Conservation (phyloP, 1,139 yeast genomes). For the Taiozyma sp. region DNA sequence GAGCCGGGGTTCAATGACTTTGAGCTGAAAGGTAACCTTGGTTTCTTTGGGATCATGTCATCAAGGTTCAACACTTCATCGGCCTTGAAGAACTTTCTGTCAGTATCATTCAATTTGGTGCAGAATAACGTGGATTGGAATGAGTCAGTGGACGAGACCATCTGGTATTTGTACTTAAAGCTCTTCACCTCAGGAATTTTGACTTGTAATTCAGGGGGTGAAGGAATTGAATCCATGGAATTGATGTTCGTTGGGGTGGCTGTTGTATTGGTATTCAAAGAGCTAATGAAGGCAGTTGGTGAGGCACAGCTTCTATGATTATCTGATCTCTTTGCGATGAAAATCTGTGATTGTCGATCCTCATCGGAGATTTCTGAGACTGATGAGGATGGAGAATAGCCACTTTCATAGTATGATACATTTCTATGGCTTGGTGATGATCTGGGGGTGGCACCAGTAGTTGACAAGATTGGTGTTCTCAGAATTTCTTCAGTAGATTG, state of each 20-base stretch:
- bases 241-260: neutral
- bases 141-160: conserved; percentile 40
- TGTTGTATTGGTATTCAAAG: conserved; percentile 2
- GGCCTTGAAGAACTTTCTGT: conserved; percentile 3
- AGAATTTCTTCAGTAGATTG: neutral
- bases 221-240: conserved; percentile 26
- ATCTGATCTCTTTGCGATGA: neutral
- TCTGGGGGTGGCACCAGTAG: conserved; percentile 3
- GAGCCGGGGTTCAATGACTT: neutral
- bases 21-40: conserved; percentile 14
- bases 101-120: conserved; percentile 22
- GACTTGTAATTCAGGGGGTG: conserved; percentile 43
- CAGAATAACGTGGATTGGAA: conserved; percentile 30
- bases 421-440: conserved; percentile 9
- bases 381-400: conserved; percentile 18
- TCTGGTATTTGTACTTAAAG: conserved; percentile 45
- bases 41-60: conserved; percentile 12
- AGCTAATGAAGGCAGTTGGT: conserved; percentile 11
- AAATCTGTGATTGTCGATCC: conserved; percentile 4
- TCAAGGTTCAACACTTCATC: conserved; percentile 4
- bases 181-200: conserved; percentile 44
- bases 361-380: conserved; percentile 21
- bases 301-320: conserved; percentile 11
- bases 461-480: conserved; percentile 1
- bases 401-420: conserved; percentile 6